Evolutionary conservation across 1,284 basidiomycete species (phyloP), one percentile per base, ranked within the genome.

Genomic region (Cryptococcus deneoformans): DNA sequence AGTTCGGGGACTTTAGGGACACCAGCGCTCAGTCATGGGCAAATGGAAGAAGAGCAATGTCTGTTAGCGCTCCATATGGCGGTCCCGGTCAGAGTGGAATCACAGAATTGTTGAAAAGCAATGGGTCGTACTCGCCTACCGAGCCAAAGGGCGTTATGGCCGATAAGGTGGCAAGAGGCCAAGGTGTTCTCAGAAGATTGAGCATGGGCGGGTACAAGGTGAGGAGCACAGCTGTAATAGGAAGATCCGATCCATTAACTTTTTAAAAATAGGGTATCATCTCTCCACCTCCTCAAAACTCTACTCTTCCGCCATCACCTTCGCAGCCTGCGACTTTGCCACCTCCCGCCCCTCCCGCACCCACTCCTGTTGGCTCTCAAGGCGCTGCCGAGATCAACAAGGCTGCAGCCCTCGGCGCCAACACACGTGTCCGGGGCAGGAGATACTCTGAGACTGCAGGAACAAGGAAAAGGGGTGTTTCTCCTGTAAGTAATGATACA

Each of bases 401-500:
- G 6, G 54, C 64, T 6, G 56, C 50, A 16, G 58, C 59, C 7
- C 42, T 68, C 39, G 59, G 60, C 3, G 54, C 52, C 20, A 47
- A 54, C 16, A 46, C 46, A 11, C 16, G 43, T 10, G 9, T 44
- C 5, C 55, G 66, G 39, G 66, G 65, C 7, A 63, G 69, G 44
- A 50, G 69, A 38, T 72, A 65, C 65, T 72, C 70, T 38, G 74
- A 76, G 20, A 34, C 20, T 16, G 35, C 16, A 55, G 62, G 65
- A 11, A 65, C 52, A n/a, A 69, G 64, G 63, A 69, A 69, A 60
- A 56, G 72, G 72, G 70, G 71, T 43, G 74, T 76, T 50, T 73
- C 71, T 51, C 74, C 74, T n/a, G 73, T 75, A 53, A 67, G 72
- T 71, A 5, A 24, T 46, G 14, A 9, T 35, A 6, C 8, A 12